Evolutionary conservation across 345 rosid species (phyloP), one percentile per base, ranked within the genome.

Genomic region (Ceriops tagal): DNA sequence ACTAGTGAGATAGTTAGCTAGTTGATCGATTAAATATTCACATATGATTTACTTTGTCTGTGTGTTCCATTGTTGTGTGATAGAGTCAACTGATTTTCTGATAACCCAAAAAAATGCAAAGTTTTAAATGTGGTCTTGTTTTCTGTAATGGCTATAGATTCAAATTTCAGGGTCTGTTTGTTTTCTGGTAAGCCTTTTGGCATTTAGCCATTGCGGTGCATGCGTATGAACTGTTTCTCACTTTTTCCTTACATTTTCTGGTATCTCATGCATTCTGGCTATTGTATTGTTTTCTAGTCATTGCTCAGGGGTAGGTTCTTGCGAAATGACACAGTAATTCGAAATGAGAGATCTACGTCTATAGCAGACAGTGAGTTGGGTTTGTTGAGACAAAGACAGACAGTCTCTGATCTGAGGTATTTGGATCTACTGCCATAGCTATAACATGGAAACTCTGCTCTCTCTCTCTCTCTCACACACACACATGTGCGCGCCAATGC

Each of bases 351-450:
- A 76, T 82, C 85, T 35, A 71, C 82, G 65, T 84, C 96, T 52
- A 76, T 73, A 20, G 92, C 98, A 18, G 97, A 90, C 72, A 81
- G 82, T 73, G 98, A 93, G 77, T 82, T 93, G 67, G 98, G 98
- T 31, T 84, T 93, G 69, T 71, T 93, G 82, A 85, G 96, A 84
- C 88, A 88, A 77, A 85, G 91, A 68, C 93, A 93, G 60, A 83
- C 97, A 6, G 98, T 91, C 64, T 86, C 98, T 78, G 98, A 86
- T 82, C 81, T 93, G 76, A 91, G 98, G 98, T 93, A 83, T 61
- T 49, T 70, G 34, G 24, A 73, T 66, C 35, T 24, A 26, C 27
- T 47, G 53, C n/a, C 58, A 59, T 63, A 30, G 32, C 57, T 58
- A 4, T 15, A 22, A 34, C 21, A 51, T 51, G 51, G 5, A 49